These are phyloP conservation scores for Pythium oligandrum DNA, from an alignment of 352 stramenopile species.

Conservation along the genomic window DNA sequence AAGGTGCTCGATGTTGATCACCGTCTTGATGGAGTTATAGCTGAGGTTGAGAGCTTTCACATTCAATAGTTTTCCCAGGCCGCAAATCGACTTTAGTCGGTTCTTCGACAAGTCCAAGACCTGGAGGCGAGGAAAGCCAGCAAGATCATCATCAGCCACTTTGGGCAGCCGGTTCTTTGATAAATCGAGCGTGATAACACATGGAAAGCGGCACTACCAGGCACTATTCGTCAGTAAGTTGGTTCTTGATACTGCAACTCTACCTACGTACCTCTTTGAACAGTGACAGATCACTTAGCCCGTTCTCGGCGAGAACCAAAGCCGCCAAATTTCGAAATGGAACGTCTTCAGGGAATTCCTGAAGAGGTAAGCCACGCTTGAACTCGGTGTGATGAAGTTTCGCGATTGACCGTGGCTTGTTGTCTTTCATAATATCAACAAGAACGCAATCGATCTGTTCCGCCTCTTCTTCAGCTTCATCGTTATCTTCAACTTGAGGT, in stretches of 20 bases:
- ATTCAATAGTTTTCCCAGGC: constrained; percentile 48
- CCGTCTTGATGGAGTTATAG: constrained; percentile 46
- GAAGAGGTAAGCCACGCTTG: constrained; percentile 32
- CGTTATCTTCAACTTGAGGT: constrained; percentile 8
- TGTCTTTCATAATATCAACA: constrained; percentile 47
- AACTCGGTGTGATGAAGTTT: constrained; percentile 53
- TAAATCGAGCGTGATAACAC: constrained; percentile 45
- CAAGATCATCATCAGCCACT: constrained; percentile 39
- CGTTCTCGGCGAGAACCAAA: constrained; percentile 58
- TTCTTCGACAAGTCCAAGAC: constrained; percentile 63
- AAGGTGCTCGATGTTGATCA: constrained; percentile 78
- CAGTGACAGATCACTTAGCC: constrained; percentile 35
- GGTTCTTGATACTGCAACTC: background rate
- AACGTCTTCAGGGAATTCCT: constrained; percentile 44
- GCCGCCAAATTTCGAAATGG: constrained; percentile 57
- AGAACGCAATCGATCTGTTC: constrained; percentile 34
- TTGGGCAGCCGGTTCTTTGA: constrained; percentile 61
- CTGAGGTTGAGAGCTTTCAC: constrained; percentile 55
- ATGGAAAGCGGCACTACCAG: constrained; percentile 56
- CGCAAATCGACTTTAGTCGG: constrained; percentile 45
- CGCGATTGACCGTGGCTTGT: constrained; percentile 41
- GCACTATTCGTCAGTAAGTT: background rate
- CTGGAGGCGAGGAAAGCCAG: constrained; percentile 55
- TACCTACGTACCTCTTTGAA: constrained; percentile 46
- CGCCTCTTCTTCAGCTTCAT: constrained; percentile 38